Base-by-base conservation (phyloP, 345 rosid species). In the Murraya koenigii region DNA sequence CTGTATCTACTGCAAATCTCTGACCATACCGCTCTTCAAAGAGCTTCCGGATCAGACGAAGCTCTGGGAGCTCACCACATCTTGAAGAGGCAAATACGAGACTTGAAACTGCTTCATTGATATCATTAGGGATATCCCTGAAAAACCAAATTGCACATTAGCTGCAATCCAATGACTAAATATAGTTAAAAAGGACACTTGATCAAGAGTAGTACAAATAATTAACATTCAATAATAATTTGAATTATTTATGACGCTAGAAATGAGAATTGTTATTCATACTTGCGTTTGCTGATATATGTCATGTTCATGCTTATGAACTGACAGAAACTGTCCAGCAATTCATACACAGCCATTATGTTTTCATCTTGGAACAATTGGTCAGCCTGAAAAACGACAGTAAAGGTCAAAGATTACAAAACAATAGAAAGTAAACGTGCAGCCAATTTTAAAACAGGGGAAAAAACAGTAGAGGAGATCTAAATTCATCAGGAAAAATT, bases 51-150 rank as follows among this genome's bases (percentile, higher is more conserved):
- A 92, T 81, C 17, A 23, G 55, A 1, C 84, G 63, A 67, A 96
- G 92, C 85, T 96, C 97, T 9, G 90, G 97, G 65, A 96, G 79
- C 56, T 92, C 97, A 13, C 95, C 95, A 59, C 97, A 91, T 73
- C 97, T 88, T 7, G 95, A 84, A 35, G 98, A 96, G 56, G 97
- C 94, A 83, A 80, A 96, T 78, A 94, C 84, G 26, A 92, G 91
- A 78, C 87, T 96, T 10, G 98, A 94, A 87, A 92, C 87, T n/a
- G 97, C 97, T 87, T 94, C 97, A 4, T 88, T 91, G 76, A 92
- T 82, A 36, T 92, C 92, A 75, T 91, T 87, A 20, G 90, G 90
- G 79, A 88, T 83, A 65, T 87, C 93, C 87, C 97, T 93, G 85
- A 77, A 77, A 30, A 47, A 70, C 32, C 55, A 69, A 22, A 69